Conservation (phyloP, 306 rosid species). For the Begonia fuchsioides region DNA sequence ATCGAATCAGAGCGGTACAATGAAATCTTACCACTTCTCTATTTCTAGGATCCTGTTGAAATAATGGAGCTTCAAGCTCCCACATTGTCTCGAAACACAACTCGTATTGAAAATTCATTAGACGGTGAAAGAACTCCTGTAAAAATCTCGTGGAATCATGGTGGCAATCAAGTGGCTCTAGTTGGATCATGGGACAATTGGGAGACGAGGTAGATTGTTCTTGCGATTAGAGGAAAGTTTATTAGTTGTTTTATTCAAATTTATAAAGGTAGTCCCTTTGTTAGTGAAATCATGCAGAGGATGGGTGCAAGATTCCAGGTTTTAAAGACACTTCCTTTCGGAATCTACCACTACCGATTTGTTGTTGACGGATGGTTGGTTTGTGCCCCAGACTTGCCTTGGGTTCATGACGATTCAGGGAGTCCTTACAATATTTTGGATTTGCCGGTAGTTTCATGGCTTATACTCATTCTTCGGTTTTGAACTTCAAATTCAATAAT, state of each 20-base stretch:
- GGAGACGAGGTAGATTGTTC: conserved; percentile 25
- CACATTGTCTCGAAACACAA: conserved; percentile 11
- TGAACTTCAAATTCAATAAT: too few species aligned
- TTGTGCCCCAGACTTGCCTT: conserved; percentile 47
- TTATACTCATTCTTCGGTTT: background rate
- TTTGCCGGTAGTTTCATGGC: conserved; percentile 34
- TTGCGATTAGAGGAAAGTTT: background rate
- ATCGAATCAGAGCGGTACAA: too few species aligned
- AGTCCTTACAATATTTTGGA: conserved; percentile 39
- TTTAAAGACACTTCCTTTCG: conserved; percentile 26
- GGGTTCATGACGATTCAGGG: conserved; percentile 20
- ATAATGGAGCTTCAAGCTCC: conserved; percentile 4
- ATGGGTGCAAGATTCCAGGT: conserved; percentile 16
- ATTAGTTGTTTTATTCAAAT: conserved; percentile 2
- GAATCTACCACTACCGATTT: conserved; percentile 43
- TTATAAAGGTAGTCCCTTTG: conserved; percentile 6
- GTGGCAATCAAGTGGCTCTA: conserved; percentile 42
- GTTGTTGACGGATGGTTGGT: conserved; percentile 37
- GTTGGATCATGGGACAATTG: conserved; percentile 90
- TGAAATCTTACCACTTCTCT: too few species aligned
- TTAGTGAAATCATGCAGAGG: conserved; percentile 37
- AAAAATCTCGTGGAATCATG: conserved; percentile 58
- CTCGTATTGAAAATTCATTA: conserved; percentile 17
- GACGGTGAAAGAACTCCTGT: conserved; percentile 25
- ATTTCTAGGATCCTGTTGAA: conserved; percentile 4